phyloP scores from a whole-genome alignment of 2,329 filamentous ascomycete species.

The Fusarium haematococcum region DNA sequence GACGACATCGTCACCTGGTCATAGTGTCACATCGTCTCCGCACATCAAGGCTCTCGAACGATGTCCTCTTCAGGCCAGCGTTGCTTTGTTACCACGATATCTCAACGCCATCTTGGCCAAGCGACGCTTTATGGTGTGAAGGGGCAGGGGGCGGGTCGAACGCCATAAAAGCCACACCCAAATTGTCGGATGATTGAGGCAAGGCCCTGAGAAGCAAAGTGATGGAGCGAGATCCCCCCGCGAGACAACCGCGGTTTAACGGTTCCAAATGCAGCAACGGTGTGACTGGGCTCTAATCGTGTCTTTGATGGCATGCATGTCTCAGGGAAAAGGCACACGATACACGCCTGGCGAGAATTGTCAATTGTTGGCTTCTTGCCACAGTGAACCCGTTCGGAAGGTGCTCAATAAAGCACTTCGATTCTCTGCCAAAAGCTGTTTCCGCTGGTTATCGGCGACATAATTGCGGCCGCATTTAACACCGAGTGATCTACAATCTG shows the following conservation, averaged over 20 bases:
- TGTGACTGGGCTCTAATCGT: constrained; percentile 1
- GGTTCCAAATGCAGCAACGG: not conserved
- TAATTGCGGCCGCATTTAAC: constrained; percentile 17
- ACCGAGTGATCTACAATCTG: constrained; percentile 26
- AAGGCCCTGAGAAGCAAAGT: constrained; percentile 18
- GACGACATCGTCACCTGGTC: not conserved
- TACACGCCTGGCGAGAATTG: not conserved
- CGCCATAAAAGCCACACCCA: constrained; percentile 37
- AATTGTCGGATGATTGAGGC: constrained; percentile 29
- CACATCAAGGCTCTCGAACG: constrained; percentile 13
- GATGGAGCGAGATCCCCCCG: constrained; percentile 4
- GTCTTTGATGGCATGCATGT: constrained; percentile 25
- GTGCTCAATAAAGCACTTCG: not conserved
- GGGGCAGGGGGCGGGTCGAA: constrained; percentile 14
- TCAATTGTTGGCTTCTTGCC: not conserved
- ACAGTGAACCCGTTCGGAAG: not conserved
- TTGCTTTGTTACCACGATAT: constrained; percentile 3
- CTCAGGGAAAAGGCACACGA: constrained; percentile 15
- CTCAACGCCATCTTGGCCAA: not conserved
- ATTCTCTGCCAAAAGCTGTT: not conserved
- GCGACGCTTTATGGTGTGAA: not conserved
- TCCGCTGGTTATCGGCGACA: constrained; percentile 1
- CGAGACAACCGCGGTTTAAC: not conserved
- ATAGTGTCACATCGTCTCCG: not conserved
- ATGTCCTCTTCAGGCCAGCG: not conserved